Percentiles rank a stretch among this genome's conserved stretches.
These are phyloP conservation scores for Zasmidium citrigriseum DNA, from an alignment of 2,329 filamentous ascomycete genomes.

Conservation along the genomic window DNA sequence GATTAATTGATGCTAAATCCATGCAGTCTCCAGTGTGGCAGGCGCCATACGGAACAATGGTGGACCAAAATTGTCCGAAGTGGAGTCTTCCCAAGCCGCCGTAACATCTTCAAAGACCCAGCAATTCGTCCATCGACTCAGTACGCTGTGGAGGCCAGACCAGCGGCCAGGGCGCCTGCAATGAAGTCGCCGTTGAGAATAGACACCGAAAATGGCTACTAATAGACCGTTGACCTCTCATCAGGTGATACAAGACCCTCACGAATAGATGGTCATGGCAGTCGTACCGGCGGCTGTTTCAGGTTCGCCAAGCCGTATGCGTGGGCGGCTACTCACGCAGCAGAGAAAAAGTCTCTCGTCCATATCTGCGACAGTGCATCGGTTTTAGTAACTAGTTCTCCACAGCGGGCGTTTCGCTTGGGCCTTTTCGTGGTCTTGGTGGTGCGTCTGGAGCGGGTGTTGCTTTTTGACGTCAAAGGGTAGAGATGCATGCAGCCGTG, in stretches of 20 bases:
- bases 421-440: background rate
- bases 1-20: too few relatives aligned
- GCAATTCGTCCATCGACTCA: background rate
- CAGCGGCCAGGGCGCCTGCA: background rate
- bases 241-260: background rate
- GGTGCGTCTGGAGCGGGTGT: background rate
- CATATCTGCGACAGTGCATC: slow-evolving; percentile 1
- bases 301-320: background rate
- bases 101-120: background rate
- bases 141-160: background rate
- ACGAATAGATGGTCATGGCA: background rate
- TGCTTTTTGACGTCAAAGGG: background rate
- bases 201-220: background rate
- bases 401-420: slow-evolving; percentile 12
- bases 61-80: background rate
- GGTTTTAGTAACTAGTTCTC: too few relatives aligned
- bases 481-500: background rate
- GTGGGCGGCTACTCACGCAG: slow-evolving; percentile 8
- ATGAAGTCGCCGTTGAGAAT: background rate
- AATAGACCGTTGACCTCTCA: background rate
- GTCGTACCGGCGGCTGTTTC: slow-evolving; percentile 12
- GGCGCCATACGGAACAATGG: background rate
- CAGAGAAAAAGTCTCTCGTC: too few relatives aligned
- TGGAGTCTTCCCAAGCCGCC: background rate
- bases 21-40: too few relatives aligned